These are phyloP conservation scores for Barbatosphaeria neglecta DNA, from an alignment of 495 filamentous ascomycete genomes.

Conservation along the genomic window DNA sequence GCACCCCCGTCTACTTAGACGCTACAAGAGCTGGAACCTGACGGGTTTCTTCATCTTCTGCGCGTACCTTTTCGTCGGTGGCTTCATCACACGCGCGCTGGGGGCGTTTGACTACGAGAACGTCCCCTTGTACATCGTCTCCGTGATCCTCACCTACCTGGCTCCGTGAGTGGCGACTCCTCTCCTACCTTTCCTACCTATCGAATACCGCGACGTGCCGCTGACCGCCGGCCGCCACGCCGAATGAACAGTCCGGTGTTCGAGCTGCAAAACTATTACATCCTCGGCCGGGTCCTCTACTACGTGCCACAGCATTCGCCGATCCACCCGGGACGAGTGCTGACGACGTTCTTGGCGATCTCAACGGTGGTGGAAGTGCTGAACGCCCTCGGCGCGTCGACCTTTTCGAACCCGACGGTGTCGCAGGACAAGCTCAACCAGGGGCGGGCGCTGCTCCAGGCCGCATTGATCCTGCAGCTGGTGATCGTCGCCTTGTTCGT, in stretches of 20 bases:
- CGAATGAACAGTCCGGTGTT: slow-evolving; percentile 50
- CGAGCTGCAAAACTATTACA: slow-evolving; percentile 63
- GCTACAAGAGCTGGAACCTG: slow-evolving; percentile 38
- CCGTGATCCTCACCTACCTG: slow-evolving; percentile 47
- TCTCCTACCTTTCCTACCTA: background rate
- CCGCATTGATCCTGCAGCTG: slow-evolving; percentile 56
- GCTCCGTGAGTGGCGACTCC: slow-evolving; percentile 43
- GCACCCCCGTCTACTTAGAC: slow-evolving; percentile 34
- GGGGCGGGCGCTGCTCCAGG: slow-evolving; percentile 52
- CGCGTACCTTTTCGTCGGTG: slow-evolving; percentile 36
- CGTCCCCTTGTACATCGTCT: slow-evolving; percentile 45
- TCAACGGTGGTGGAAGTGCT: slow-evolving; percentile 51
- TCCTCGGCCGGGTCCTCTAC: slow-evolving; percentile 64
- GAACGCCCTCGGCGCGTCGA: slow-evolving; percentile 56
- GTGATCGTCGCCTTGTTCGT: slow-evolving; percentile 52
- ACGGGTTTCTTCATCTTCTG: slow-evolving; percentile 26
- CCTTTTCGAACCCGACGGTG: slow-evolving; percentile 42
- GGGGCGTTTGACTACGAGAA: slow-evolving; percentile 49
- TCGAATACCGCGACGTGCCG: background rate
- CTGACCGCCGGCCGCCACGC: slow-evolving; percentile 5
- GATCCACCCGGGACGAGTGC: slow-evolving; percentile 64
- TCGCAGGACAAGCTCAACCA: slow-evolving; percentile 31
- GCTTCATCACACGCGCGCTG: slow-evolving; percentile 46
- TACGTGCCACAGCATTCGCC: slow-evolving; percentile 69
- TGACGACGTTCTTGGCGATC: slow-evolving; percentile 61